phyloP scores from a whole-genome alignment of 352 stramenopile species.

The Phytopythium litorale region DNA sequence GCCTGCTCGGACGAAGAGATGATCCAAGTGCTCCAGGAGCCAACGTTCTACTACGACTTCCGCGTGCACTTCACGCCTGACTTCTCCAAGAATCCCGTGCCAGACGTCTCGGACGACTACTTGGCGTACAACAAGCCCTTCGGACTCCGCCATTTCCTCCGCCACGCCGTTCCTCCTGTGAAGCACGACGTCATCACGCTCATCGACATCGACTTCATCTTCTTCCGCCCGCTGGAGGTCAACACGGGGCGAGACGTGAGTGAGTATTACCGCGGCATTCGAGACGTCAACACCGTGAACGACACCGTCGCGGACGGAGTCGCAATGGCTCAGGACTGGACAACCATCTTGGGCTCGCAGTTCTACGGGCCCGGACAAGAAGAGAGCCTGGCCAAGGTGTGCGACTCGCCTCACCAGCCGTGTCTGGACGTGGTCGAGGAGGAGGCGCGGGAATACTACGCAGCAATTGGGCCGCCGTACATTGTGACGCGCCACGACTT shows the following conservation, averaged over 20 bases:
- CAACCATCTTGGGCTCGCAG: slow-evolving; percentile 27
- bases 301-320: slow-evolving; percentile 35
- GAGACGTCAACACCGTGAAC: slow-evolving; percentile 24
- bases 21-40: slow-evolving; percentile 22
- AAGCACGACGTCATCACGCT: slow-evolving; percentile 33
- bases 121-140: slow-evolving; percentile 55
- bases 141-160: slow-evolving; percentile 42
- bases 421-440: slow-evolving; percentile 29
- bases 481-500: slow-evolving; percentile 21
- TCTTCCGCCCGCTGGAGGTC: slow-evolving; percentile 33
- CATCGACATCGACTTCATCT: slow-evolving; percentile 36
- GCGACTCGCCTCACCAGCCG: slow-evolving; percentile 16
- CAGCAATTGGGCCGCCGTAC: slow-evolving; percentile 41
- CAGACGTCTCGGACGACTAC: slow-evolving; percentile 37
- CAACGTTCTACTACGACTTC: slow-evolving; percentile 52
- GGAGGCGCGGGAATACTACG: slow-evolving; percentile 44
- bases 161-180: slow-evolving; percentile 33
- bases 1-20: slow-evolving; percentile 31
- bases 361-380: slow-evolving; percentile 29
- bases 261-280: slow-evolving; percentile 36
- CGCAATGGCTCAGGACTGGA: slow-evolving; percentile 43
- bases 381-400: slow-evolving; percentile 27
- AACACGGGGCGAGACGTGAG: slow-evolving; percentile 38
- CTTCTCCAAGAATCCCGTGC: slow-evolving; percentile 29
- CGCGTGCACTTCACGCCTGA: slow-evolving; percentile 41